Percentiles rank a stretch among this genome's conserved stretches.
phyloP scores from a whole-genome alignment of 108 stramenopile genomes.

The Cyclotella atomus region DNA sequence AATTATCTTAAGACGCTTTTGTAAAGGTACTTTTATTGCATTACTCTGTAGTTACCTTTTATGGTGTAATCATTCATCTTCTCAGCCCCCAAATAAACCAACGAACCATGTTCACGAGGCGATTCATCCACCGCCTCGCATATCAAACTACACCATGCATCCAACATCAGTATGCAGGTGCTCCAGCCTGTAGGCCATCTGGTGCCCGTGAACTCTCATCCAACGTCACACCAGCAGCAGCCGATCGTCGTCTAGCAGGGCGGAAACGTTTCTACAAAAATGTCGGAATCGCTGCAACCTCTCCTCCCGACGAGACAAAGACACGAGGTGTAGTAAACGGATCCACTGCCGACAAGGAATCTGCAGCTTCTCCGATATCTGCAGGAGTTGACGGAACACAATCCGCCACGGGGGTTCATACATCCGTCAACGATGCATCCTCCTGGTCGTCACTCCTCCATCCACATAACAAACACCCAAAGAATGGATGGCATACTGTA shows the following conservation, averaged over 20 bases:
- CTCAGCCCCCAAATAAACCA: too few relatives aligned
- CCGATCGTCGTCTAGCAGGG: constrained; percentile 55
- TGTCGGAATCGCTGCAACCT: constrained; percentile 58
- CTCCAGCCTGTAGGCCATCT: too few relatives aligned
- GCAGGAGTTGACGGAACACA: constrained; percentile 88
- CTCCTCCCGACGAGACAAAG: constrained; percentile 54
- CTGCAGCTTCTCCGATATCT: constrained; percentile 73
- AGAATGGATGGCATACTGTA: constrained; percentile 68
- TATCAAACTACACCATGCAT: too few relatives aligned
- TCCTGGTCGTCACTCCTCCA: constrained; percentile 35
- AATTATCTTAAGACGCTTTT: too few relatives aligned
- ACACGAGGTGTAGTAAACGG: constrained; percentile 8
- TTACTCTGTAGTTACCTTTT: too few relatives aligned
- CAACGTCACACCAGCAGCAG: constrained; percentile 46
- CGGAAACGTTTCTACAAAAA: constrained; percentile 76
- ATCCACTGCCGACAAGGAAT: neutral
- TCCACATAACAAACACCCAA: constrained; percentile 12
- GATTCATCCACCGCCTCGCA: too few relatives aligned
- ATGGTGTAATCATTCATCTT: too few relatives aligned
- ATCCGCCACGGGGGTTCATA: constrained; percentile 73
- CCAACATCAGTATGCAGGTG: too few relatives aligned
- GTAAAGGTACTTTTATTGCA: too few relatives aligned
- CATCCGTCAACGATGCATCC: constrained; percentile 26
- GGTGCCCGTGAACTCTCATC: constrained; percentile 1
- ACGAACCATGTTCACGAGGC: too few relatives aligned